Evolutionary conservation across 2,329 filamentous ascomycete species (phyloP).

Genomic region (Aspergillus phoenicis): DNA sequence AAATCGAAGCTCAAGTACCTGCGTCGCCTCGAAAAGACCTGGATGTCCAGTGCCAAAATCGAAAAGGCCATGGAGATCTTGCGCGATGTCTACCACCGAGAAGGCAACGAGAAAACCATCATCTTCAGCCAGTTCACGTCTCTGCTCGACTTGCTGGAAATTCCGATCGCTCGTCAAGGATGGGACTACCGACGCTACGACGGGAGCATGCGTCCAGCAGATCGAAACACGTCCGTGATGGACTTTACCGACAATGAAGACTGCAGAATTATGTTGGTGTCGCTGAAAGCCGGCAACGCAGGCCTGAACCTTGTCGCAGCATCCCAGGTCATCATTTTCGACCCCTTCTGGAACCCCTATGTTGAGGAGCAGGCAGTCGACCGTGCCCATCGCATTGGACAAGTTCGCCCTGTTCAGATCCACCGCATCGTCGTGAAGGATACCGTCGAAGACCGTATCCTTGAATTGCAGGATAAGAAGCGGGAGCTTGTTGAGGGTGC

Average conservation of each 20-base stretch:
- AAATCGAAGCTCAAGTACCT: slow-evolving; percentile 71
- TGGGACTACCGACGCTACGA: slow-evolving; percentile 72
- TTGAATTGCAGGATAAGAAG: slow-evolving; percentile 77
- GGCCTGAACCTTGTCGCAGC: slow-evolving; percentile 84
- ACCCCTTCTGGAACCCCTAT: slow-evolving; percentile 94
- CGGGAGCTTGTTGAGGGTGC: slow-evolving; percentile 74
- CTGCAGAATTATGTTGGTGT: slow-evolving; percentile 73
- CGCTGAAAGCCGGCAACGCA: slow-evolving; percentile 78
- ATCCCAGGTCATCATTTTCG: slow-evolving; percentile 83
- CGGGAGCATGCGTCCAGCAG: slow-evolving; percentile 68
- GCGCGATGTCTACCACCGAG: slow-evolving; percentile 49
- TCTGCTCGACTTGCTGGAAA: slow-evolving; percentile 74
- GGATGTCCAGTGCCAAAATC: slow-evolving; percentile 75
- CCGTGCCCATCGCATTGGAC: slow-evolving; percentile 84
- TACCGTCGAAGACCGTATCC: slow-evolving; percentile 87
- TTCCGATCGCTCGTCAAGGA: slow-evolving; percentile 64
- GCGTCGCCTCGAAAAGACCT: slow-evolving; percentile 66
- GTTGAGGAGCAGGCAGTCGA: slow-evolving; percentile 92
- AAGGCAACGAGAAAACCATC: slow-evolving; percentile 71
- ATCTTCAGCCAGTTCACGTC: slow-evolving; percentile 83
- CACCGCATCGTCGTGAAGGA: slow-evolving; percentile 75
- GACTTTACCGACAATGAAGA: slow-evolving; percentile 65
- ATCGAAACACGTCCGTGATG: slow-evolving; percentile 67
- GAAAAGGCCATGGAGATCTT: slow-evolving; percentile 69
- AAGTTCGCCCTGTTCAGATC: slow-evolving; percentile 71